Percentiles rank a stretch among this genome's conserved stretches.
Conservation (phyloP, 306 rosid genomes). For the Cicer judaicum region DNA sequence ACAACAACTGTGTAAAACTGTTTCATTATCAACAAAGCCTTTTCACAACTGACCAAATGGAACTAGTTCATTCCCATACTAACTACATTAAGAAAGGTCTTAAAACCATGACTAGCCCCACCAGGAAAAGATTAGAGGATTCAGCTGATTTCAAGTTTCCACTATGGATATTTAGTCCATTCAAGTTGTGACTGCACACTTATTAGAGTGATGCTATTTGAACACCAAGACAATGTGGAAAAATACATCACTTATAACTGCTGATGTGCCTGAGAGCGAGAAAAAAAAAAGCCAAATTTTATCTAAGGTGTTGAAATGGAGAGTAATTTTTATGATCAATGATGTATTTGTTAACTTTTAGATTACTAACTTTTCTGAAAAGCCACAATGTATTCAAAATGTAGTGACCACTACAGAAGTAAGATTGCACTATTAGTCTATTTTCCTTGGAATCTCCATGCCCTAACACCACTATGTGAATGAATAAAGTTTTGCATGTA, state of each 20-base stretch:
- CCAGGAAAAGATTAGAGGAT: conserved; percentile 32
- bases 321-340: conserved; percentile 26
- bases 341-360: conserved; percentile 35
- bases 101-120: conserved; percentile 16
- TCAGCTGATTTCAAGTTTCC: conserved; percentile 30
- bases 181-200: conserved; percentile 14
- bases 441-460: conserved; percentile 45
- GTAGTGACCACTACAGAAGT: conserved; percentile 24
- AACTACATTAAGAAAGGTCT: conserved; percentile 53
- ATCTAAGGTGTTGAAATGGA: no score
- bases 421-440: conserved; percentile 20
- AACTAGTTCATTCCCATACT: conserved; percentile 53
- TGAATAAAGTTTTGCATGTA: conserved; percentile 43
- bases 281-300: no score
- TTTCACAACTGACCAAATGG: conserved; percentile 52
- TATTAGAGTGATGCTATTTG: not conserved
- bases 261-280: no score
- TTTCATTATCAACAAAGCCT: conserved; percentile 43
- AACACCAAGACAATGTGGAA: not conserved
- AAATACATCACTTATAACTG: conserved; percentile 10
- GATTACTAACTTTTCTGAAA: conserved; percentile 41
- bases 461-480: conserved; percentile 35
- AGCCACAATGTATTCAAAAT: conserved; percentile 25
- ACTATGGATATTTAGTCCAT: conserved; percentile 13
- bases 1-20: conserved; percentile 16